Conservation (phyloP, 148 eudicot species). For the Oxyria digyna region DNA sequence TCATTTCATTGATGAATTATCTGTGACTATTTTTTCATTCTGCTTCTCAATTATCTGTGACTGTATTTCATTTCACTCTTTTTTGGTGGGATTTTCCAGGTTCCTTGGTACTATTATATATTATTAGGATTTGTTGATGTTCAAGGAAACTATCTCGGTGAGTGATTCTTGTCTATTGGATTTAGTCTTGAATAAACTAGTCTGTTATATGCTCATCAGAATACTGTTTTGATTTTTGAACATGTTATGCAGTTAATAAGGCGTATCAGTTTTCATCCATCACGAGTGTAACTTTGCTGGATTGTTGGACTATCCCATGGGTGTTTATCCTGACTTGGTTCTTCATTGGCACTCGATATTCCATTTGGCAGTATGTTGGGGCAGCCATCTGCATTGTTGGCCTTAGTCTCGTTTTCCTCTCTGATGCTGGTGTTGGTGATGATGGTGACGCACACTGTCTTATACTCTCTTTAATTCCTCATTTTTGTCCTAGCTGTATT, state of each 20-base stretch:
- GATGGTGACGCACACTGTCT: conserved; percentile 41
- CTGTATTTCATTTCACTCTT: background rate
- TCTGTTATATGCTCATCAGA: no score
- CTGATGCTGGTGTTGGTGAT: conserved; percentile 68
- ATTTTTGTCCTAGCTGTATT: background rate
- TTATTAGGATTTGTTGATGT: conserved; percentile 68
- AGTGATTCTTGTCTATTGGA: no score
- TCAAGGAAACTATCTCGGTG: conserved; percentile 81
- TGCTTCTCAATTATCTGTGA: background rate
- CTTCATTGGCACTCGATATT: conserved; percentile 58
- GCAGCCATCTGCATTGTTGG: conserved; percentile 59
- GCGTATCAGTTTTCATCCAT: conserved; percentile 76
- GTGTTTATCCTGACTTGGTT: conserved; percentile 69
- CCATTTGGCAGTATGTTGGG: conserved; percentile 66
- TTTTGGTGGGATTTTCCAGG: conserved; percentile 31
- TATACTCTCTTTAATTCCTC: background rate
- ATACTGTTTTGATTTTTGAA: no score
- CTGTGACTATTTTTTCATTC: background rate
- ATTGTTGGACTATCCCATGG: conserved; percentile 83
- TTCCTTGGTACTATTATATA: conserved; percentile 81
- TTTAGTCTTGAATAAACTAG: no score
- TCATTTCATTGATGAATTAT: background rate
- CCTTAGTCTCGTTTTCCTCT: conserved; percentile 58
- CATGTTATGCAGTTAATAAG: conserved; percentile 49
- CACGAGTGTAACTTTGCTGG: conserved; percentile 77